Evolutionary conservation across 2,329 filamentous ascomycete genomes (phyloP), one percentile per base, ranked within the genome.

Genomic region (Xylaria sp.): DNA sequence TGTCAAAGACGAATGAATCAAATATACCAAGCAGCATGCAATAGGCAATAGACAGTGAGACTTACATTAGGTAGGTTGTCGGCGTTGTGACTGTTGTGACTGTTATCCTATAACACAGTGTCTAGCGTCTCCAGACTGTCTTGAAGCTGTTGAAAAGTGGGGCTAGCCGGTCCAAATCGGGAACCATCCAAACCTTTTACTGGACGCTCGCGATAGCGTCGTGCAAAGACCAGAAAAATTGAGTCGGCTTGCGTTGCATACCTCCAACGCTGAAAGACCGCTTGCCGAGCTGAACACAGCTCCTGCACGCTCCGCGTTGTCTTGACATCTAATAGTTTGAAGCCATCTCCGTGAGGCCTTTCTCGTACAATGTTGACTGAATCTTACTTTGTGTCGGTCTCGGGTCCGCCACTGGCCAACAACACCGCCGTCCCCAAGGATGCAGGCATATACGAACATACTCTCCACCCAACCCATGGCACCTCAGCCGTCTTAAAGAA

Each of bases 401-500:
- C 80, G 57, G 86, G 86, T 23, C 81, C 83, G 46, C 85, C 82
- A 3, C 75, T 87, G 60, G 78, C 84, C 63, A 83, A 86, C 70
- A 88, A 87, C 72, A 88, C 86, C 1, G 83, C 85, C 66, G 80
- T 88, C 54, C 81, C 85, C 59, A 88, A 94, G 77, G 93, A 97
- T 78, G 89, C 92, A 51, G 92, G 91, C 70, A 92, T 98, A 73
- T 95, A 96, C 78, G 77, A 91, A 58, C 91, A 97, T 76, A 88
- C 92, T 65, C 85, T 93, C 70, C 90, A 92, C 70, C 93, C 93
- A 40, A 84, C 89, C 55, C 85, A 89, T 66, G 84, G 87, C n/a
- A 86, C 93, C 73, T 89, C 90, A 71, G 82, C 87, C 65, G 85
- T 89, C 48, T 93, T 95, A 83, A 98, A 97, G 83, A 98, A 97